These are phyloP conservation scores for Torulaspora maleeae DNA, from an alignment of 805 yeast genomes.

Conservation along the genomic window DNA sequence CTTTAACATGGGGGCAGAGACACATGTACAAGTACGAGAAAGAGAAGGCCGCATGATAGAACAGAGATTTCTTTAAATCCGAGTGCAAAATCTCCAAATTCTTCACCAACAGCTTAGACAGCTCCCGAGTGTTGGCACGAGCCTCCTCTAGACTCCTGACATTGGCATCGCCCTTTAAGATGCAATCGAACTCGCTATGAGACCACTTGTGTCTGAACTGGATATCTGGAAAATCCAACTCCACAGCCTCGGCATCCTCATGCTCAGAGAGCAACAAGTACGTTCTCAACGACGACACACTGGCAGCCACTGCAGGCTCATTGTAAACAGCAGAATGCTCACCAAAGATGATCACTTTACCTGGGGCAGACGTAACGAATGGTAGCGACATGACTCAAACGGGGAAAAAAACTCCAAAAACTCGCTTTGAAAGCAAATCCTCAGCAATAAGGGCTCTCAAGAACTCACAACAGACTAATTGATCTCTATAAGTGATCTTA, in stretches of 20 bases:
- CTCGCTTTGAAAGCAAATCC: not conserved
- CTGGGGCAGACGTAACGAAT: conserved; percentile 87
- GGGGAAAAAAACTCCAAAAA: not conserved
- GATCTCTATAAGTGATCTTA: not conserved
- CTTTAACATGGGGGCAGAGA: conserved; percentile 48
- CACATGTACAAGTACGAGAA: conserved; percentile 73
- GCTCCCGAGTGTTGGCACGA: conserved; percentile 44
- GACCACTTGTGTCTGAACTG: conserved; percentile 62
- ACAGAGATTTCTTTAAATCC: conserved; percentile 50
- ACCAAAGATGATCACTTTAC: conserved; percentile 92
- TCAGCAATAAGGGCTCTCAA: not conserved
- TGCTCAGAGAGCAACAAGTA: conserved; percentile 58
- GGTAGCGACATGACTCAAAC: conserved; percentile 36
- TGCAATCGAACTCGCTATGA: conserved; percentile 13
- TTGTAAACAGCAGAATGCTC: conserved; percentile 95
- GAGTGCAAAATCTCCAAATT: conserved; percentile 44
- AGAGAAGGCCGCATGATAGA: conserved; percentile 73
- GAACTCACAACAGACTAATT: not conserved
- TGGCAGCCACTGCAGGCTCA: conserved; percentile 94
- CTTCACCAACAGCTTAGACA: conserved; percentile 54
- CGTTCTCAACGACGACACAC: conserved; percentile 72
- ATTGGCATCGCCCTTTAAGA: conserved; percentile 19
- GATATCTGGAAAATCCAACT: conserved; percentile 82
- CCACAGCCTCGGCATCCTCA: conserved; percentile 41
- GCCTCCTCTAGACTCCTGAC: conserved; percentile 14